Base-by-base conservation (phyloP, 345 rosid species). In the Anacardium occidentale region DNA sequence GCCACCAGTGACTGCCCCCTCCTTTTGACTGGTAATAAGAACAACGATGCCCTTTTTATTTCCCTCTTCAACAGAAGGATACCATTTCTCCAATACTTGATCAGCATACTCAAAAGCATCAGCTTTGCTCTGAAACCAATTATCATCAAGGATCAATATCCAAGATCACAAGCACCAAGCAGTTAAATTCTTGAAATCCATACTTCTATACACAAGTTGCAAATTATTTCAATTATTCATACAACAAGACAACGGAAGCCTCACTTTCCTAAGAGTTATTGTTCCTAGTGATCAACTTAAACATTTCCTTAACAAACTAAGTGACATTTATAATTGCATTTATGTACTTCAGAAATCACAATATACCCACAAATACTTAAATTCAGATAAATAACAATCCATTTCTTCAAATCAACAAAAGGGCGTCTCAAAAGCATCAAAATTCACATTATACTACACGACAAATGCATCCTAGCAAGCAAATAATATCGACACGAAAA, bases 81-180 rank as follows among this genome's bases (percentile, higher is more conserved):
- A 95, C 98, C 98, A 95, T 61, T 78, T 81, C 83, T 95, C 99
- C 74, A 95, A 78, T 48, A 95, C 94, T 83, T 92, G 97, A 76
- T 95, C 99, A 71, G 98, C 98, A 76, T 88, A 92, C 90, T 95
- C 99, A 66, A 92, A 95, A 26, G 99, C 99, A 89, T 95, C 99
- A 73, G 99, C 99, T 82, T 95, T 95, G 84, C 96, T 95, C 98
- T 94, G 85, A 85, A 78, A 29, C 72, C 68, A 68, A 74, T 37
- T 26, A 42, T 57, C 20, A 57, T 51, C 69, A 57, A 34, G 66
- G 32, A 66, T 65, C 67, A 71, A 40, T 22, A 51, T 20, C 75
- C 32, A 74, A 65, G 61, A 29, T 22, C 14, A 47, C 24, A 44
- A 74, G 7, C 53, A 50, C 4, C 53, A 50, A 50, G 53, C 53